A percentile compares a stretch with the other conserved stretches of the same genome.
Evolutionary conservation across 371 early-diverging fungal species (phyloP).

Genomic region (Funneliformis caledonium): DNA sequence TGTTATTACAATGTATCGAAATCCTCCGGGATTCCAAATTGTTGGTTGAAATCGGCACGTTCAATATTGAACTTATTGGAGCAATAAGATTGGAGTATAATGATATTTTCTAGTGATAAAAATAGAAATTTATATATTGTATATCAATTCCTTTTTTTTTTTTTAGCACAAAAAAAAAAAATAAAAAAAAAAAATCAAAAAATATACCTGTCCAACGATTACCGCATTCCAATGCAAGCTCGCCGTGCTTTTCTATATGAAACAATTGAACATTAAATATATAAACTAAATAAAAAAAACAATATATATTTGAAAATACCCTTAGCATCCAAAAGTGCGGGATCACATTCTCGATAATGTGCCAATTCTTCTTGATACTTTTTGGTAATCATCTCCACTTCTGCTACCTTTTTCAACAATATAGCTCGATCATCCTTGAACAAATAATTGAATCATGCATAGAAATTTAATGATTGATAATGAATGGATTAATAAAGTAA

Average conservation of each 20-base stretch:
- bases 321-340: constrained; percentile 69
- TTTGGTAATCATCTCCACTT: constrained; percentile 48
- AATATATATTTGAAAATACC: constrained; percentile 44
- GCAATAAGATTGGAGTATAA: constrained; percentile 84
- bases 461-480: neutral
- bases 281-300: neutral
- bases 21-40: constrained; percentile 82
- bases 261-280: neutral
- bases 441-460: neutral
- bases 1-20: constrained; percentile 69
- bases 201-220: constrained; percentile 86
- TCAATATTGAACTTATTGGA: constrained; percentile 78
- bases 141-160: neutral
- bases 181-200: no score
- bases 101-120: constrained; percentile 77
- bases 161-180: no score
- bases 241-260: constrained; percentile 59
- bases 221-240: constrained; percentile 72
- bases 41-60: constrained; percentile 67
- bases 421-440: constrained; percentile 57
- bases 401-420: constrained; percentile 55
- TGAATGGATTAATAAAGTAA: neutral
- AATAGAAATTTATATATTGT: neutral
- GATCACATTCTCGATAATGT: constrained; percentile 79
- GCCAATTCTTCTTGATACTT: constrained; percentile 58